These are phyloP conservation scores for Lasiosphaeriaceae sp. DNA, from an alignment of 495 filamentous ascomycete species.

Conservation along the genomic window DNA sequence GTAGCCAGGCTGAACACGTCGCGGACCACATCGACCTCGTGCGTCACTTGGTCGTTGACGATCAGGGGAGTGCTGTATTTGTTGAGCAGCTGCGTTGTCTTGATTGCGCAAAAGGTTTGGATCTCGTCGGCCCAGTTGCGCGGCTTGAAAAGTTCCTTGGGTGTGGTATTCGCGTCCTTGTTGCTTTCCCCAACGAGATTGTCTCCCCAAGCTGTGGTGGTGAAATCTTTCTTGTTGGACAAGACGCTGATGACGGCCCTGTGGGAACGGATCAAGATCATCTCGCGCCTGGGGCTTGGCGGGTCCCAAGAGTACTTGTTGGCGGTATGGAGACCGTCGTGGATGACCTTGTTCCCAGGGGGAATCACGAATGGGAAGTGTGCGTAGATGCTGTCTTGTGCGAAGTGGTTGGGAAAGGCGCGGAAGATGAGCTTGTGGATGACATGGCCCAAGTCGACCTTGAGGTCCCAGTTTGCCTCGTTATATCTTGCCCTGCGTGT, in stretches of 20 bases:
- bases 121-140: conserved; percentile 53
- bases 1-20: conserved; percentile 65
- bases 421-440: conserved; percentile 79
- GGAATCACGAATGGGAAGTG: conserved; percentile 74
- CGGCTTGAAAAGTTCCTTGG: conserved; percentile 51
- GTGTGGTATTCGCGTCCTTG: too few relatives aligned
- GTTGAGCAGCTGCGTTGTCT: conserved; percentile 56
- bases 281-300: conserved; percentile 47
- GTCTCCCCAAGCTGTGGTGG: conserved; percentile 59
- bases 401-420: conserved; percentile 76
- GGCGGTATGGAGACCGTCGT: conserved; percentile 56
- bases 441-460: conserved; percentile 75
- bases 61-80: conserved; percentile 54
- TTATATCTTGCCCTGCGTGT: conserved; percentile 38
- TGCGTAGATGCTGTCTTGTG: conserved; percentile 64
- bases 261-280: conserved; percentile 57
- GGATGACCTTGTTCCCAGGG: conserved; percentile 63
- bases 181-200: too few relatives aligned
- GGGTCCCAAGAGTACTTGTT: conserved; percentile 61
- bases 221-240: conserved; percentile 53
- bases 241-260: conserved; percentile 54
- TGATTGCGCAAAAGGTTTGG: conserved; percentile 54
- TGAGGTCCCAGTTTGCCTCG: conserved; percentile 40
- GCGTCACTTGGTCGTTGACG: conserved; percentile 13
- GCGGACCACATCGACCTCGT: conserved; percentile 62